These are phyloP conservation scores for Aspergillus uvarum DNA, from an alignment of 2,329 filamentous ascomycete species.

Conservation along the genomic window DNA sequence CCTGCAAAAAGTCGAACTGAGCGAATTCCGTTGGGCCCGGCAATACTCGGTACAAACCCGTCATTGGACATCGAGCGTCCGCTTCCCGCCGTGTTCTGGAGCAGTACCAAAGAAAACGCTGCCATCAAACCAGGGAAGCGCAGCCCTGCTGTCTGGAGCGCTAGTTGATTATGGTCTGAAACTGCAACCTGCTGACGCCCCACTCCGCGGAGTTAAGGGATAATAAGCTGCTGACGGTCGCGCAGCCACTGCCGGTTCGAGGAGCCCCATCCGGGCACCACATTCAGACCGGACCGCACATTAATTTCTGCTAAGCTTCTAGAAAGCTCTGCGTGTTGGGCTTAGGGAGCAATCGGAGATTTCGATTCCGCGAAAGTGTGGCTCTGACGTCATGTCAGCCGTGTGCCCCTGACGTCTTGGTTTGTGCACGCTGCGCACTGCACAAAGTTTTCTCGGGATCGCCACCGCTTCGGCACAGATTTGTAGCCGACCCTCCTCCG, in stretches of 20 bases:
- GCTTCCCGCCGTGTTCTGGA: not conserved
- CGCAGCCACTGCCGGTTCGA: not conserved
- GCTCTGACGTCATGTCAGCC: not conserved
- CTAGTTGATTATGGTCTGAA: not conserved
- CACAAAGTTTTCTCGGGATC: not conserved
- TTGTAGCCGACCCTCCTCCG: not conserved
- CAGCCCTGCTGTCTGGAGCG: not conserved
- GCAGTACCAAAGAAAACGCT: not conserved
- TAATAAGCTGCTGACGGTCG: constrained; percentile 4
- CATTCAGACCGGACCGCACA: not conserved
- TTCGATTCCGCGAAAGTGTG: not conserved
- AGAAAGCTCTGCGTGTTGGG: not conserved
- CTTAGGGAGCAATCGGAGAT: too few species aligned
- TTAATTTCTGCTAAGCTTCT: not conserved
- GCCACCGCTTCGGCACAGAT: not conserved
- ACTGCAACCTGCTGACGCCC: not conserved
- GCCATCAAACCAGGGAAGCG: not conserved
- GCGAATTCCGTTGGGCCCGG: not conserved
- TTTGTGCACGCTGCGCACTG: too few species aligned
- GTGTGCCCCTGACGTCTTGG: not conserved
- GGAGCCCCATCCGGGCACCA: not conserved
- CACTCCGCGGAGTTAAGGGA: constrained; percentile 4
- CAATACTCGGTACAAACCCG: not conserved
- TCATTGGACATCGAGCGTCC: not conserved
- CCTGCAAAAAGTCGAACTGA: not conserved